phyloP scores from a whole-genome alignment of 257 asterid genomes.

The Solanum etuberosum region DNA sequence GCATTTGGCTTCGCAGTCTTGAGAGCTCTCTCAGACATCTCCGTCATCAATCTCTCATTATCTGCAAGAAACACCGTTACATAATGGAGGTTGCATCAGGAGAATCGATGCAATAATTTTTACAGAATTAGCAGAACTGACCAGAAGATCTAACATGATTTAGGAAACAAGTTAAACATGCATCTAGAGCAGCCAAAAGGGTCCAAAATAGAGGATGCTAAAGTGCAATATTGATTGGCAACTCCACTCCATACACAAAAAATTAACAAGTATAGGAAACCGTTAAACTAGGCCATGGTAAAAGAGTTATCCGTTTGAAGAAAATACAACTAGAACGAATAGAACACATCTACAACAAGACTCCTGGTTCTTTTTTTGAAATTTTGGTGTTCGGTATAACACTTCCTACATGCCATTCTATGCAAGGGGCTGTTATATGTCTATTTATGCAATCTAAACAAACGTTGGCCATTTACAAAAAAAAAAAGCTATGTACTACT shows the following conservation, averaged over 20 bases:
- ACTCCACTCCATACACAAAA: neutral
- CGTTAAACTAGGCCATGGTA: neutral
- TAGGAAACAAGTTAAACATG: neutral
- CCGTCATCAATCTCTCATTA: conserved; percentile 21
- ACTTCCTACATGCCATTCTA: neutral
- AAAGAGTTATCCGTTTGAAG: neutral
- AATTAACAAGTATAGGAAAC: neutral
- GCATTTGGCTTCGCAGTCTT: conserved; percentile 42
- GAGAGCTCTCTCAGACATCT: conserved; percentile 42
- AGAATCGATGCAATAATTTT: neutral
- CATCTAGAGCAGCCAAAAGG: neutral
- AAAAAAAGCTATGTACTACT: neutral
- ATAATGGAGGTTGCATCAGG: neutral
- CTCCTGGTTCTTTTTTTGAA: neutral
- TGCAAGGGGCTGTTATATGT: neutral
- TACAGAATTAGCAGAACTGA: neutral
- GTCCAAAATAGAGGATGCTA: neutral
- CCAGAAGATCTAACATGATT: neutral
- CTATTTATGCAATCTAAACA: neutral
- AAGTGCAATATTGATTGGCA: neutral
- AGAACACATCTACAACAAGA: neutral
- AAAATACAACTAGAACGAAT: neutral
- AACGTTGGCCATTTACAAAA: neutral
- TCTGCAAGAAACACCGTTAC: conserved; percentile 14
- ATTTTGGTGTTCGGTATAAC: neutral